Evolutionary conservation across 352 stramenopile genomes (phyloP).

Genomic region (Phytophthora citricola): DNA sequence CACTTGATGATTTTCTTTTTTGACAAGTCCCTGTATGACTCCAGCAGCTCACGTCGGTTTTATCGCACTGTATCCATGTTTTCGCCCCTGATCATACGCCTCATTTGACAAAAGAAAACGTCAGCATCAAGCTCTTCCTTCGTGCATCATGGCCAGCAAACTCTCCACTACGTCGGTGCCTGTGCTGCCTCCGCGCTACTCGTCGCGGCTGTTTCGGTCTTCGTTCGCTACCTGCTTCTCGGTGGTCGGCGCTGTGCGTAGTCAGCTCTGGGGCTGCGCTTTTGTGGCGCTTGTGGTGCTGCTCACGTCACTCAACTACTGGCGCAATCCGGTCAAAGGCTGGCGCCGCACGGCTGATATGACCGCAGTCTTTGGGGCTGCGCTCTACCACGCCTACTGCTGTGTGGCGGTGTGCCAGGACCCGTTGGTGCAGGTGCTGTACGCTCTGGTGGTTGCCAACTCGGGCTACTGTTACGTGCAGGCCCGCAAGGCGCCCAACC

Average conservation of each 20-base stretch:
- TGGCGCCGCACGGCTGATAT: constrained; percentile 82
- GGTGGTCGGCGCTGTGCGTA: constrained; percentile 51
- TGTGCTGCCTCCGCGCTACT: constrained; percentile 75
- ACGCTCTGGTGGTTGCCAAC: constrained; percentile 72
- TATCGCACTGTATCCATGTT: constrained; percentile 25
- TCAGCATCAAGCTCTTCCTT: not conserved
- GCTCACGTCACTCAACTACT: constrained; percentile 89
- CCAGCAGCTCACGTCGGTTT: constrained; percentile 12
- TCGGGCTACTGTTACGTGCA: constrained; percentile 77
- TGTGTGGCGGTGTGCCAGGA: constrained; percentile 61
- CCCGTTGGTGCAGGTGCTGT: constrained; percentile 62
- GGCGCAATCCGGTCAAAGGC: constrained; percentile 72
- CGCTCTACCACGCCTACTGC: constrained; percentile 75
- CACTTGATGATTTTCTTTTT: too few species aligned
- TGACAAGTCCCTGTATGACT: not conserved
- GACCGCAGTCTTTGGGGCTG: constrained; percentile 60
- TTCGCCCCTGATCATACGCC: not conserved
- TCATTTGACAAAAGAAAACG: constrained; percentile 25
- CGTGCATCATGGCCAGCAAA: constrained; percentile 7
- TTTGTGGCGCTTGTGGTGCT: constrained; percentile 71
- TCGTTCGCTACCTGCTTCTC: constrained; percentile 78
- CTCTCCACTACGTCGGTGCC: constrained; percentile 19
- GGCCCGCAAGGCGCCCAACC: constrained; percentile 60
- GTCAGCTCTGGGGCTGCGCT: constrained; percentile 74
- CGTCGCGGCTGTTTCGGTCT: constrained; percentile 72